Evolutionary conservation across 2,329 filamentous ascomycete genomes (phyloP).

Genomic region (Fusarium keratoplasticum): DNA sequence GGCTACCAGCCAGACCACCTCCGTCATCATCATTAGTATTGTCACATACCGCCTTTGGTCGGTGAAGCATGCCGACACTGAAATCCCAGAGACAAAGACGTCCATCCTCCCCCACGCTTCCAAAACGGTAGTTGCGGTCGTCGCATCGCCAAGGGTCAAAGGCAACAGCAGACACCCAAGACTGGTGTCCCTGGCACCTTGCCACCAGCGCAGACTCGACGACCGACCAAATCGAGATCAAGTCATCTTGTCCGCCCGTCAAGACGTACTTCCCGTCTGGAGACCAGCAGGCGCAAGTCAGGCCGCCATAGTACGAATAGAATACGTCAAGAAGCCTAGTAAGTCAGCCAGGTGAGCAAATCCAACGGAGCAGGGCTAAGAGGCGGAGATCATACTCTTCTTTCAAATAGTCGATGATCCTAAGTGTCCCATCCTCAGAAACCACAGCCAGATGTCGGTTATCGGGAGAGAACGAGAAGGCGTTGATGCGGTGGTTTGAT

Average conservation of each 20-base stretch:
- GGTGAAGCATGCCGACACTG: constrained; percentile 93
- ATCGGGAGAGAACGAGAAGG: constrained; percentile 92
- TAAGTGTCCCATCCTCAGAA: constrained; percentile 88
- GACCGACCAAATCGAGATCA: constrained; percentile 95
- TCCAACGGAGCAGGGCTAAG: neutral
- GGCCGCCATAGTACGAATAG: constrained; percentile 91
- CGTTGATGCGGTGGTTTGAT: constrained; percentile 90
- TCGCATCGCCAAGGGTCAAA: constrained; percentile 99
- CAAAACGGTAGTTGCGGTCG: constrained; percentile 93
- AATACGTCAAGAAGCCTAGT: constrained; percentile 85
- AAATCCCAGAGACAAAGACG: constrained; percentile 96
- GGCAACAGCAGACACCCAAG: constrained; percentile 92
- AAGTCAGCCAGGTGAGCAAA: constrained; percentile 19
- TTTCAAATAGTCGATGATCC: constrained; percentile 90
- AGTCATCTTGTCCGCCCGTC: constrained; percentile 94
- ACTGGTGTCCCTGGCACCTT: constrained; percentile 93
- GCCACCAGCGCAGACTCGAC: constrained; percentile 87
- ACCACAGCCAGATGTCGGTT: constrained; percentile 88
- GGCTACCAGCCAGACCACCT: neutral
- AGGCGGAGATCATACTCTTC: constrained; percentile 75
- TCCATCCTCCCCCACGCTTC: constrained; percentile 94
- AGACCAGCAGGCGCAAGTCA: constrained; percentile 96
- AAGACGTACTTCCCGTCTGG: constrained; percentile 96
- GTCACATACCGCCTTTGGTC: constrained; percentile 81
- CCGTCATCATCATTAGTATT: neutral